These are phyloP conservation scores for Debaryomyces robertsiae DNA, from an alignment of 1,139 yeast species.

Conservation along the genomic window DNA sequence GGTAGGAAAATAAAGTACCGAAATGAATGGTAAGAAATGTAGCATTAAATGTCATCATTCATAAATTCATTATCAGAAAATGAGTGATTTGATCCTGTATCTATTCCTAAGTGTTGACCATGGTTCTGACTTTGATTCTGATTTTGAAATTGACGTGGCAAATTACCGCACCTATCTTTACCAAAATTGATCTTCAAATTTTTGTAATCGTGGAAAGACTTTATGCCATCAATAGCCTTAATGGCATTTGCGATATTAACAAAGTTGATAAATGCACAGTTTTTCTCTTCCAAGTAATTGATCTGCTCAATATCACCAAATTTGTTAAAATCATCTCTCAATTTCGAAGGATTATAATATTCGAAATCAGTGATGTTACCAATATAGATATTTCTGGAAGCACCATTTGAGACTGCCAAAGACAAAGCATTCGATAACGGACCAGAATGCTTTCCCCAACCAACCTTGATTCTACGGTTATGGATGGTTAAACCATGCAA, in stretches of 20 bases:
- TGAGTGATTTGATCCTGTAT: conserved; percentile 27
- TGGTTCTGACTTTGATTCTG: conserved; percentile 22
- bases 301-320: conserved; percentile 85
- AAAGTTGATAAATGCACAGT: conserved; percentile 82
- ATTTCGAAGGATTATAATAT: conserved; percentile 56
- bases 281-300: conserved; percentile 74
- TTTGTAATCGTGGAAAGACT: conserved; percentile 54
- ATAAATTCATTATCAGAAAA: conserved; percentile 33
- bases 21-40: conserved; percentile 3
- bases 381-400: conserved; percentile 86
- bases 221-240: conserved; percentile 69
- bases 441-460: conserved; percentile 97
- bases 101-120: conserved; percentile 17
- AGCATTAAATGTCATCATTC: conserved; percentile 20
- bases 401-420: conserved; percentile 90
- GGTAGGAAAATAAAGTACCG: conserved; percentile 3
- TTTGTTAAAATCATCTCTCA: conserved; percentile 64
- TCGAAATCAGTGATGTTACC: conserved; percentile 59
- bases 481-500: conserved; percentile 81
- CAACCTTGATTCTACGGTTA: conserved; percentile 79
- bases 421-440: conserved; percentile 81
- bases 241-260: conserved; percentile 81
- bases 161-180: conserved; percentile 89
- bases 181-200: conserved; percentile 78
- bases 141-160: conserved; percentile 57